Percentiles rank a stretch among this genome's conserved stretches.
These are phyloP conservation scores for Cladochytrium replicatum DNA, from an alignment of 192 early-diverging fungal species.

Conservation along the genomic window DNA sequence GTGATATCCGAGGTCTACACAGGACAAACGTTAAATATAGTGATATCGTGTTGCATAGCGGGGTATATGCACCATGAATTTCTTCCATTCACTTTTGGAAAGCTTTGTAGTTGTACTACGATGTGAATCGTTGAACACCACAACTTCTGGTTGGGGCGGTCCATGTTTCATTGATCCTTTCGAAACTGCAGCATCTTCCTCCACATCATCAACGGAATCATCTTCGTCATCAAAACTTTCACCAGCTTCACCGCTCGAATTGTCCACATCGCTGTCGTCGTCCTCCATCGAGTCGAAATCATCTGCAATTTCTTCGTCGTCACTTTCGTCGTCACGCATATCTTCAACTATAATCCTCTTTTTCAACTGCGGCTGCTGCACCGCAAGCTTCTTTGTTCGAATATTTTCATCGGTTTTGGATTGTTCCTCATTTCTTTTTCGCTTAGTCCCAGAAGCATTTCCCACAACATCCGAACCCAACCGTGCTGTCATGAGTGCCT, in stretches of 20 bases:
- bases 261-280: not conserved
- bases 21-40: not conserved
- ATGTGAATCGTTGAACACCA: not conserved
- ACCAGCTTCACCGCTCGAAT: not conserved
- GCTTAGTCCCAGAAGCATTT: too few relatives aligned
- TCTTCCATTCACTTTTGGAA: not conserved
- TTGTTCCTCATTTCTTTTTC: too few relatives aligned
- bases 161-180: too few relatives aligned
- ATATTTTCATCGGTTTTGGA: too few relatives aligned
- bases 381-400: too few relatives aligned
- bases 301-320: not conserved
- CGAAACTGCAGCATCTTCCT: not conserved
- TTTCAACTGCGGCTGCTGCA: too few relatives aligned
- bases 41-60: not conserved
- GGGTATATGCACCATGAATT: not conserved
- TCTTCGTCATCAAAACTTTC: too few relatives aligned
- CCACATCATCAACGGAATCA: not conserved
- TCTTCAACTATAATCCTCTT: not conserved
- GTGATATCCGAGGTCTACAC: not conserved
- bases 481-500: too few relatives aligned
- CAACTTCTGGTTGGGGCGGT: not conserved
- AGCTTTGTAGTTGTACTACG: not conserved
- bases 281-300: not conserved
- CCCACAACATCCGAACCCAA: too few relatives aligned
- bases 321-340: not conserved